Evolutionary conservation across 2,329 filamentous ascomycete genomes (phyloP).

Genomic region (Fusarium sp.): DNA sequence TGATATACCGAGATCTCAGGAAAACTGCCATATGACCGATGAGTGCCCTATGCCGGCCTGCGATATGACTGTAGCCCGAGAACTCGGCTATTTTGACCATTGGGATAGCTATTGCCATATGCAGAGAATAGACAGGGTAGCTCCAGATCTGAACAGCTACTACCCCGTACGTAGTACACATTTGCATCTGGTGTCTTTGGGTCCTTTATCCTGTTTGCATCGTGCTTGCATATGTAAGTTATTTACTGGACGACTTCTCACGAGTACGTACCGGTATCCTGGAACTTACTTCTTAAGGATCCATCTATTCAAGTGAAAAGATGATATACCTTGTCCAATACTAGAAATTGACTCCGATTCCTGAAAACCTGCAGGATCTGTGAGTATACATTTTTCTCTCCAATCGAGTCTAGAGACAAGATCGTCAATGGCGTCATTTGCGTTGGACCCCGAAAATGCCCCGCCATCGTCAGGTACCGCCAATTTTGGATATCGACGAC

Average conservation of each 20-base stretch:
- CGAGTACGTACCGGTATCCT: too few relatives aligned
- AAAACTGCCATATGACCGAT: too few relatives aligned
- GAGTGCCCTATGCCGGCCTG: too few relatives aligned
- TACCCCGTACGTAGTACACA: too few relatives aligned
- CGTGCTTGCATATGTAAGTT: slow-evolving; percentile 1
- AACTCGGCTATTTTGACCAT: too few relatives aligned
- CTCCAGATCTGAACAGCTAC: too few relatives aligned
- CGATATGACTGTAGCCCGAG: too few relatives aligned
- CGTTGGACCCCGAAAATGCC: slow-evolving; percentile 19
- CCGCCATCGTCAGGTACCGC: slow-evolving; percentile 16
- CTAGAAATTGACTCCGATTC: background rate
- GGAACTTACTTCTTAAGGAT: background rate
- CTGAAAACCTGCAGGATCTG: slow-evolving; percentile 15
- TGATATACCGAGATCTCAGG: too few relatives aligned
- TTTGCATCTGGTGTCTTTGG: slow-evolving; percentile 11
- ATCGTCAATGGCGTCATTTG: slow-evolving; percentile 40
- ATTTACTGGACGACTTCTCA: too few relatives aligned
- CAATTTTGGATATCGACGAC: slow-evolving; percentile 25
- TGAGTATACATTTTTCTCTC: slow-evolving; percentile 14
- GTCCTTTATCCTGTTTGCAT: slow-evolving; percentile 16
- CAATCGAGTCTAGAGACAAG: slow-evolving; percentile 23
- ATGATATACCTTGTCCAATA: background rate
- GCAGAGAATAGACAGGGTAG: too few relatives aligned
- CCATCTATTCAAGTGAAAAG: background rate
- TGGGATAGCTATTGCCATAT: too few relatives aligned